A percentile compares a stretch with the other conserved stretches of the same genome.
phyloP scores from a whole-genome alignment of 2,329 filamentous ascomycete species.

The Atkinsonella hypoxylon region DNA sequence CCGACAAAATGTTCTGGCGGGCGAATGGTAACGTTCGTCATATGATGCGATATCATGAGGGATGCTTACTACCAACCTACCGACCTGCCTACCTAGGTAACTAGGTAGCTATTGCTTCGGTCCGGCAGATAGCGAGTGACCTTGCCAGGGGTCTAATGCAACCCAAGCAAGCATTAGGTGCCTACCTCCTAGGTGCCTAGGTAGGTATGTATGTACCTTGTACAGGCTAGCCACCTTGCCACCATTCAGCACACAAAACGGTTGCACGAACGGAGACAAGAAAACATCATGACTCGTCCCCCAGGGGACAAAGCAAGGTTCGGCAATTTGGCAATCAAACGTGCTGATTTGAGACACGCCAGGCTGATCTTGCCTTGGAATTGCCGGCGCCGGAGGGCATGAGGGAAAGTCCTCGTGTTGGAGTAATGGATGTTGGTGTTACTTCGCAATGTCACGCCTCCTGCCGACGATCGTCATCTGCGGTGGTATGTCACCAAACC shows the following conservation, averaged over 20 bases:
- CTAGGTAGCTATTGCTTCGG: background rate
- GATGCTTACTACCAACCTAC: too few species aligned
- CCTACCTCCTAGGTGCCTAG: too few species aligned
- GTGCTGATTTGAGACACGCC: background rate
- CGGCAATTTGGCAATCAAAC: background rate
- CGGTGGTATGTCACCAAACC: background rate
- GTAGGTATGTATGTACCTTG: too few species aligned
- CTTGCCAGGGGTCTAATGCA: background rate
- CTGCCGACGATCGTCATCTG: background rate
- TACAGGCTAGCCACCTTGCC: background rate
- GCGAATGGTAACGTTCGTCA: background rate
- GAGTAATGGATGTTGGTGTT: background rate
- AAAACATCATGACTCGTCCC: too few species aligned
- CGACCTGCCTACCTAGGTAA: too few species aligned
- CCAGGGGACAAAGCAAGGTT: too few species aligned
- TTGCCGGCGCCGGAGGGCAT: background rate
- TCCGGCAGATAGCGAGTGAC: background rate
- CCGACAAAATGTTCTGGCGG: too few species aligned
- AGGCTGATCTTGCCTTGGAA: background rate
- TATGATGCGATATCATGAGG: conserved; percentile 1
- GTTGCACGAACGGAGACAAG: background rate
- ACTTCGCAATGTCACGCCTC: conserved; percentile 2
- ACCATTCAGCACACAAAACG: background rate
- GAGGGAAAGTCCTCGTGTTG: background rate
- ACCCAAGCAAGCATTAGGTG: background rate